A percentile compares a stretch with the other conserved stretches of the same genome.
Evolutionary conservation across 208 protist genomes (phyloP).

Genomic region (Trypanosoma caninum): DNA sequence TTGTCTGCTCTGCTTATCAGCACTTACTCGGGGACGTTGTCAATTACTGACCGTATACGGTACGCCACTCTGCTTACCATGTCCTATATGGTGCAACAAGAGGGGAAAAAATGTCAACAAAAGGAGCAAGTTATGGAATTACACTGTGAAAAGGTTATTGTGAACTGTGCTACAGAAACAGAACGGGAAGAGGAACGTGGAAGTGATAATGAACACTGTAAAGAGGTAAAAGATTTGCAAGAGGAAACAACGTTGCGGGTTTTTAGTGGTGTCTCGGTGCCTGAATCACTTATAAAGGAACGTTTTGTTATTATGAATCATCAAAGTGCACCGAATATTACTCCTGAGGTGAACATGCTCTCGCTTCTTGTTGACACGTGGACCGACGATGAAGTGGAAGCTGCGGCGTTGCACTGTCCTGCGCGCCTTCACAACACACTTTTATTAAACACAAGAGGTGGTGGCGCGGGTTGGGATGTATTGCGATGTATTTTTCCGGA

Average conservation of each 20-base stretch:
- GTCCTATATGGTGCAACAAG: slow-evolving; percentile 43
- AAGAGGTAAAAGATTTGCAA: background rate
- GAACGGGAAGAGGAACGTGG: background rate
- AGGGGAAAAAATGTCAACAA: slow-evolving; percentile 6
- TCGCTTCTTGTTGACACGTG: slow-evolving; percentile 65
- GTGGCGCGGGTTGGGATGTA: slow-evolving; percentile 31
- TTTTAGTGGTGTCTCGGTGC: slow-evolving; percentile 47
- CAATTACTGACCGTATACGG: slow-evolving; percentile 60
- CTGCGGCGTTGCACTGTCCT: slow-evolving; percentile 56
- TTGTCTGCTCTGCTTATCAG: slow-evolving; percentile 32
- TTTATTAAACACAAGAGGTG: slow-evolving; percentile 13
- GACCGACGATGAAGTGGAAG: slow-evolving; percentile 63
- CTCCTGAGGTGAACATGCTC: slow-evolving; percentile 79
- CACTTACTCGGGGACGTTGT: slow-evolving; percentile 54
- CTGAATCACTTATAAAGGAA: slow-evolving; percentile 30
- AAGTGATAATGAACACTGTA: slow-evolving; percentile 9
- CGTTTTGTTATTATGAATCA: slow-evolving; percentile 71
- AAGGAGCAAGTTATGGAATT: too few species aligned
- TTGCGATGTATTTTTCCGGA: slow-evolving; percentile 73
- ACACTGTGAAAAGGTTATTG: too few species aligned
- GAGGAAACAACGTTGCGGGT: background rate
- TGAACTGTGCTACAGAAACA: background rate
- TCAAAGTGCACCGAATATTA: slow-evolving; percentile 38
- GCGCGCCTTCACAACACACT: slow-evolving; percentile 75
- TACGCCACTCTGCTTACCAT: slow-evolving; percentile 72